phyloP scores from a whole-genome alignment of 2,329 filamentous ascomycete species.

The Fusarium heterosporum region DNA sequence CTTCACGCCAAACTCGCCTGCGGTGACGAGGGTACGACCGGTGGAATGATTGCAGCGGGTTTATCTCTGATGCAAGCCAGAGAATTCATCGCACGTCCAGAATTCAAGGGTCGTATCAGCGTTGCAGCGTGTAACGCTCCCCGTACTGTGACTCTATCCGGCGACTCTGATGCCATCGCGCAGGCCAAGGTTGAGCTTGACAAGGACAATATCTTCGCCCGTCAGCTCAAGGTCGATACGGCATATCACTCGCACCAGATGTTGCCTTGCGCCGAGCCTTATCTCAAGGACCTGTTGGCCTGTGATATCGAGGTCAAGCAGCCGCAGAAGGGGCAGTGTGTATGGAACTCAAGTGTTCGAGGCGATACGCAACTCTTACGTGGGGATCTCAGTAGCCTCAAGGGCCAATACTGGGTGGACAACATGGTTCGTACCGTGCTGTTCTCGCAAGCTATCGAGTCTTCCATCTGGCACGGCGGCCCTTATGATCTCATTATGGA shows the following conservation, averaged over 20 bases:
- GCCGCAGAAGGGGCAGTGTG: neutral
- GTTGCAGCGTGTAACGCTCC: neutral
- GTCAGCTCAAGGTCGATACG: constrained; percentile 4
- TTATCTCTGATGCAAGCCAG: neutral
- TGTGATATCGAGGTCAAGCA: neutral
- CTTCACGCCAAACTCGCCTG: constrained; percentile 6
- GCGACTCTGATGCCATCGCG: neutral
- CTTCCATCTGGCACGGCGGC: neutral
- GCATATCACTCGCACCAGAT: constrained; percentile 15
- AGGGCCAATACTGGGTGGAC: constrained; percentile 1
- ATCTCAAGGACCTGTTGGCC: neutral
- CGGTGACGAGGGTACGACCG: neutral
- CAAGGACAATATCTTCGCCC: neutral
- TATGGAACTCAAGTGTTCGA: neutral
- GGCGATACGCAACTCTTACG: neutral
- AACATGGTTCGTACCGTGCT: constrained; percentile 8
- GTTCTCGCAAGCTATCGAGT: neutral
- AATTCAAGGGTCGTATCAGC: neutral
- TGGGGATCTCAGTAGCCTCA: neutral
- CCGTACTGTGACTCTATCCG: neutral
- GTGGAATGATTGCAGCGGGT: constrained; percentile 11
- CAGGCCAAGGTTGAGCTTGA: neutral
- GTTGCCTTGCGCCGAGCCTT: neutral
- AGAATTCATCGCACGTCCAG: neutral
- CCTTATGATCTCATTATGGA: constrained; percentile 1